phyloP scores from a whole-genome alignment of 345 rosid genomes.

The Boechera stricta region DNA sequence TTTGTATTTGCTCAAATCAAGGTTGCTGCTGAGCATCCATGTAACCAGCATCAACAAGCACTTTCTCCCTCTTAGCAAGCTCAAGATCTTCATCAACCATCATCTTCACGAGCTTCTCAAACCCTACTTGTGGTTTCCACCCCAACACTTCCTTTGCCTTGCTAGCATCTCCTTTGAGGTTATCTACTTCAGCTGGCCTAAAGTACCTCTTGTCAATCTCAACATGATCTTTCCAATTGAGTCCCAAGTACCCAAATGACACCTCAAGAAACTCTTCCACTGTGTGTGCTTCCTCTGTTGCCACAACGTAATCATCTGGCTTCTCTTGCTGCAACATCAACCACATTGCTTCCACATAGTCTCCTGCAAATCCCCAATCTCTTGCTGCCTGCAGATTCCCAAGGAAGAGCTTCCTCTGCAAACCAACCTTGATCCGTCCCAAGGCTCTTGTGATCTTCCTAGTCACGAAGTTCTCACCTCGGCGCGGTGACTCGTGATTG shows the following conservation, averaged over 20 bases:
- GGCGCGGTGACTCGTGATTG: slow-evolving; percentile 91
- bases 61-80: slow-evolving; percentile 89
- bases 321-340: slow-evolving; percentile 95
- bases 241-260: slow-evolving; percentile 75
- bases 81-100: slow-evolving; percentile 91
- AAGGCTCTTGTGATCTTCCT: slow-evolving; percentile 93
- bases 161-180: slow-evolving; percentile 58
- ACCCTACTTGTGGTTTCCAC: slow-evolving; percentile 84
- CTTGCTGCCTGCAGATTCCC: slow-evolving; percentile 89
- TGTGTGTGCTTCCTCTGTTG: slow-evolving; percentile 90
- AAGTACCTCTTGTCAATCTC: slow-evolving; percentile 66
- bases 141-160: slow-evolving; percentile 61
- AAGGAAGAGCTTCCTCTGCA: slow-evolving; percentile 80
- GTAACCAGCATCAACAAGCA: slow-evolving; percentile 93
- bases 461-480: slow-evolving; percentile 95
- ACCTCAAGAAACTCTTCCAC: slow-evolving; percentile 90
- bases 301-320: slow-evolving; percentile 93
- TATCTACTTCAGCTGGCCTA: slow-evolving; percentile 64
- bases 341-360: slow-evolving; percentile 99
- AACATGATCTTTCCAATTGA: slow-evolving; percentile 64
- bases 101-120: slow-evolving; percentile 88
- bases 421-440: slow-evolving; percentile 83
- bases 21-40: slow-evolving; percentile 95
- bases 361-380: slow-evolving; percentile 98
- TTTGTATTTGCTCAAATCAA: slow-evolving; percentile 31